Evolutionary conservation across 176 grass and related monocot genomes (phyloP), one percentile per base, ranked within the genome.

Genomic region (Zea luxurians): DNA sequence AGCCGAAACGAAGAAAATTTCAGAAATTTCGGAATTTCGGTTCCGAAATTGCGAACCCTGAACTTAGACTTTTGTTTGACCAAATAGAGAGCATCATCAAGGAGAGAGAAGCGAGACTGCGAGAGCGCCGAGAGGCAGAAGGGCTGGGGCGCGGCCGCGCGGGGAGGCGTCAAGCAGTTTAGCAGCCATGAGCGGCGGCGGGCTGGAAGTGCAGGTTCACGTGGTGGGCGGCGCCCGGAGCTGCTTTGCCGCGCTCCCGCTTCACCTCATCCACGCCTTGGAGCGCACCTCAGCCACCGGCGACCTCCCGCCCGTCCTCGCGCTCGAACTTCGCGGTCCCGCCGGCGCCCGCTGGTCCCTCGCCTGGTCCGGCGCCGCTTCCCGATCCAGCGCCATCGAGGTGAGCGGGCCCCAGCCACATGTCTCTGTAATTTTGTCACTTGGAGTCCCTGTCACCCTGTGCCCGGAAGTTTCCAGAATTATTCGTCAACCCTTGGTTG

Each of bases 181-280:
- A 75, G 71, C 48, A 55, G 49, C 64, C 77, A 79, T 79, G 77
- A 80, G 50, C 77, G 67, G 84, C 3, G 77, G 49, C 6, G 70
- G 68, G 48, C 85, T 92, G 89, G 92, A 92, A 67, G 83, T 98
- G 47, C 85, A 90, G 69, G 89, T 94, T 86, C 68, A 88, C 54
- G 78, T 76, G 12, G 91, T 92, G 42, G 85, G 85, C 21, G 92
- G 88, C 62, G 82, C 87, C 40, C 80, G 89, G 66, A 92, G 92
- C 77, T 98, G 96, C 91, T 98, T 94, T 83, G 92, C 83, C 59
- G 89, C 96, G 57, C 85, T 98, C 53, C 96, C 96, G 47, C 92
- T 98, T 37, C 79, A 82, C 83, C 73, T 98, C 79, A 89, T 98
- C 74, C 83, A 89, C 36, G 83, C 88, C n/a, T 83, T 94, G 35